These are phyloP conservation scores for Harrya chromipes DNA, from an alignment of 768 basidiomycete genomes.

Conservation along the genomic window DNA sequence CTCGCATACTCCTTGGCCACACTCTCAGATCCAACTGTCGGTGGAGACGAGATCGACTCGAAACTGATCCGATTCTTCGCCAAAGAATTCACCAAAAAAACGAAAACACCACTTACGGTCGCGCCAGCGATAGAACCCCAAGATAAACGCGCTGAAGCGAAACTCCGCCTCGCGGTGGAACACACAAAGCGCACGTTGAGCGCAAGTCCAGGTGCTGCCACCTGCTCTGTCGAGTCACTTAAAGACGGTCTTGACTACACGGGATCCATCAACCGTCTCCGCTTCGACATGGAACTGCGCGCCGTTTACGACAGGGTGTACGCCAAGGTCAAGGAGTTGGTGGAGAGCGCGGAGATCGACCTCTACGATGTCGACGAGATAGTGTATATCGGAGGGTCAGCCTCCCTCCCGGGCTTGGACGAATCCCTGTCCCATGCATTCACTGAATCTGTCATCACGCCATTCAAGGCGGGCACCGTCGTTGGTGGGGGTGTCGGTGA, in stretches of 20 bases:
- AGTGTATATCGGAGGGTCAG: conserved; percentile 75
- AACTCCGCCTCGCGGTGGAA: conserved; percentile 88
- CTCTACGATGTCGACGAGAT: conserved; percentile 72
- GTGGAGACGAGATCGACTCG: conserved; percentile 74
- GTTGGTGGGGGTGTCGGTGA: conserved; percentile 73
- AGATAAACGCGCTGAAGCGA: conserved; percentile 88
- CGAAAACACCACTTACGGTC: conserved; percentile 67
- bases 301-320: conserved; percentile 59
- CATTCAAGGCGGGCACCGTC: conserved; percentile 64
- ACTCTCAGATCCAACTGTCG: conserved; percentile 42
- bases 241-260: conserved; percentile 94
- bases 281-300: conserved; percentile 58
- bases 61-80: conserved; percentile 88
- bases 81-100: conserved; percentile 97
- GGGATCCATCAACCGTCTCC: conserved; percentile 56
- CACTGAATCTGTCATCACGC: conserved; percentile 57
- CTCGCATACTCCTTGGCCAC: conserved; percentile 63
- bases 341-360: conserved; percentile 51
- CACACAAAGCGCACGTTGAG: conserved; percentile 92
- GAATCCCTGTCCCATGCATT: conserved; percentile 54
- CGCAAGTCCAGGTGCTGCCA: conserved; percentile 83
- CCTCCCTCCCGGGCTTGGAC: conserved; percentile 72
- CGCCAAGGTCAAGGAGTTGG: conserved; percentile 49
- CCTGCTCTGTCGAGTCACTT: conserved; percentile 89
- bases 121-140: conserved; percentile 52